Base-by-base conservation (phyloP, 2,329 filamentous ascomycete genomes). In the Cadophora sp. region DNA sequence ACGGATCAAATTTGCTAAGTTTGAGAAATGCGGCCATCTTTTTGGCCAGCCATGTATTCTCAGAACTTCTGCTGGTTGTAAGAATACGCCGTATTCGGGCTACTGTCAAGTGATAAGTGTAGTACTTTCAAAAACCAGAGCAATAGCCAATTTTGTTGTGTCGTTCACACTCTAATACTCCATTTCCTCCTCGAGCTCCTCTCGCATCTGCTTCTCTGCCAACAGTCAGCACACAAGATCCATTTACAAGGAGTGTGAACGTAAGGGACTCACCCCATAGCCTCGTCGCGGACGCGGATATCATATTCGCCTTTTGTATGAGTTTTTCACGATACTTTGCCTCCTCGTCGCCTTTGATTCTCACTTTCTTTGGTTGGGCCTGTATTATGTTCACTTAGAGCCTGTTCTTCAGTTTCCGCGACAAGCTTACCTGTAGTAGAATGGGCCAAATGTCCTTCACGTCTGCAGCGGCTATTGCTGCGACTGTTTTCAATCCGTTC, bases 401-500 rank as follows among this genome's bases (percentile, higher is more conserved):
- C 43, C 19, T 22, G 6, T n/a, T 43, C 12, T 43, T 43, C 1
- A 8, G 34, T 29, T 22, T 40, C 71, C 81, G 34, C 9, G 34
- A 37, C 34, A 37, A 12, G 14, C 34, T 72, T 75, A 89, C 89
- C 84, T 92, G 89, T 82, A 92, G 86, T 62, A 94, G 80, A n/a
- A 94, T 81, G 7, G 91, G 90, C 1, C 93, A 82, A 27, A 94
- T 81, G 70, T 92, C 91, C 68, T 84, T 84, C 0, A 89, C 85
- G 69, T 91, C 86, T 0, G 91, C 90, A 72, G 91, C 91, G 4
- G 91, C 90, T 59, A 94, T 82, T 3, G 87, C 83, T 43, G 88
- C 87, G 31, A 93, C 81, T 27, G 86, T 90, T 74, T 87, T 89
- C 75, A 91, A 91, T 1, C 92, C 92, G 76, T 91, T 93, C 66